phyloP scores from a whole-genome alignment of 2,329 filamentous ascomycete species.

The Colletotrichum trifolii region DNA sequence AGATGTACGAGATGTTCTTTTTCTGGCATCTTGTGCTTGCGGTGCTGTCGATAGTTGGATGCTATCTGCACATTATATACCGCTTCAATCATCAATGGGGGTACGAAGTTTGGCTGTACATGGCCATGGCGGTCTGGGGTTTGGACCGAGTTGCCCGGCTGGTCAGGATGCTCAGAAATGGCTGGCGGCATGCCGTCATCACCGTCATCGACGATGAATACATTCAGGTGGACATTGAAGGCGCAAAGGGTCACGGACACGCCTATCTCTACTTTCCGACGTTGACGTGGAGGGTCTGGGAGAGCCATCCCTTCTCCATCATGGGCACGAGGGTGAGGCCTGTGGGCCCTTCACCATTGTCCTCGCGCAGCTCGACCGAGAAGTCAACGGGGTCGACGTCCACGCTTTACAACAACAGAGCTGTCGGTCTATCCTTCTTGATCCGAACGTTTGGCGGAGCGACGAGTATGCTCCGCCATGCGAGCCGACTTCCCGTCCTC shows the following conservation, averaged over 20 bases:
- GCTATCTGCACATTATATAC: constrained; percentile 51
- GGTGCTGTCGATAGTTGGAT: constrained; percentile 51
- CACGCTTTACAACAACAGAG: background rate
- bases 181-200: constrained; percentile 50
- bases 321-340: constrained; percentile 4
- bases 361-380: background rate
- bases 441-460: constrained; percentile 6
- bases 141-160: constrained; percentile 58
- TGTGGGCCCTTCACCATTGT: background rate
- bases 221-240: constrained; percentile 53
- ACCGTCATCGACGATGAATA: constrained; percentile 46
- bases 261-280: constrained; percentile 63
- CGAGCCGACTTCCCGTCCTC: background rate
- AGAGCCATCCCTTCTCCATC: constrained; percentile 66
- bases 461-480: background rate
- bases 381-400: background rate
- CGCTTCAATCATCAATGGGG: constrained; percentile 50
- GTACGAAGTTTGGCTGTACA: constrained; percentile 56
- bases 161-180: constrained; percentile 49
- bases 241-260: constrained; percentile 51
- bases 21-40: constrained; percentile 51
- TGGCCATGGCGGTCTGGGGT: constrained; percentile 42
- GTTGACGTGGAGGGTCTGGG: constrained; percentile 55
- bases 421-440: background rate
- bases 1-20: constrained; percentile 55